Evolutionary conservation across 2,329 filamentous ascomycete genomes (phyloP), one percentile per base, ranked within the genome.

Genomic region (Colletotrichum musae): DNA sequence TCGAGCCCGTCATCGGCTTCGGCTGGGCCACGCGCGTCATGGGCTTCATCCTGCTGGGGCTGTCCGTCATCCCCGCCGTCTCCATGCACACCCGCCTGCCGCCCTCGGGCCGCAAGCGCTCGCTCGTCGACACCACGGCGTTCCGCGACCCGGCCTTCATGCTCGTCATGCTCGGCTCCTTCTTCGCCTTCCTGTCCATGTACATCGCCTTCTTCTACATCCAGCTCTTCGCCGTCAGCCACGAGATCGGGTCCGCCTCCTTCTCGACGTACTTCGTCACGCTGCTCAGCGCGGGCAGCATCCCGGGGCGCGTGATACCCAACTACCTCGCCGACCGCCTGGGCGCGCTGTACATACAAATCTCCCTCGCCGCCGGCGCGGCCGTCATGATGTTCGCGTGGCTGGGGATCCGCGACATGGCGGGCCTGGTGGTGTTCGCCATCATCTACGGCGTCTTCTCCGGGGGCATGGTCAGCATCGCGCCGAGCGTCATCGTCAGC

Each of bases 1-100:
- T 87, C 4, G 81, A 86, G 71, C 78, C 80, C n/a, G 74, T 75
- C 18, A 81, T 90, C 62, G 88, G 88, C 36, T 91, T 90, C 75
- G 78, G 79, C 53, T 89, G 86, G 87, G 80, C 86, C 6, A 82
- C 80, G 5, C 78, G 84, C 7, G 75, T 82, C 41, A 79, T 86
- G 18, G 84, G 78, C 26, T 83, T 86, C 66, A 72, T 84, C 62
- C 76, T 86, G 16, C 78, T 84, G 15, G 82, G 58, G 1, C 75
- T 83, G 24, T 76, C 80, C 47, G 63, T 75, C n/a, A 65, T 85
- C 5, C 80, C 82, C 1, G 54, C 82, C 6, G 71, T 73, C 4
- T 79, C 82, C 51, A 84, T 86, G 81, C 77, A 75, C 63, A 76
- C 76, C 3, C 77, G 81, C 1, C 69, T 78, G 16, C 76, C 77